Base-by-base conservation (phyloP, 2,329 filamentous ascomycete genomes). In the Fusarium penzigii region DNA sequence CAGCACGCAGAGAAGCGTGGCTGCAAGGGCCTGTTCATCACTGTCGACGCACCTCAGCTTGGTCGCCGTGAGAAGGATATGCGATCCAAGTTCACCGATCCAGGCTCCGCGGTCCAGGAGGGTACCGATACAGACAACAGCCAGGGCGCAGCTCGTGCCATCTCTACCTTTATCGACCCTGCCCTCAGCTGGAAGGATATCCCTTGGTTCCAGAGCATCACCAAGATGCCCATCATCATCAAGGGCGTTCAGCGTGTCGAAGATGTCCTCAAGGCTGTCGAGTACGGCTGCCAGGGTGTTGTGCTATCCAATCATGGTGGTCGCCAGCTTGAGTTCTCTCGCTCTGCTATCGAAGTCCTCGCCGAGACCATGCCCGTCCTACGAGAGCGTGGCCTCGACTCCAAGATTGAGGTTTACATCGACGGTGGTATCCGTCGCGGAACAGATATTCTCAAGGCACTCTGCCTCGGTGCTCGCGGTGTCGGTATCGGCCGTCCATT, bases 171-270 rank as follows among this genome's bases (percentile, higher is more conserved):
- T 73, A 99, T 99, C 75, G 94, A 99, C 78, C 94, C 94, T 2
- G 81, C 83, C n/a, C 81, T 99, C 11, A 89, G 84, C 68, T 99
- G 94, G 94, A 89, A 88, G 65, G 94, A 97, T 66, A 91, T 96
- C 43, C 83, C 93, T 2, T 99, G 92, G 92, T 96, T 99, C 77
- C 78, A 85, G 63, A 84, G 83, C 64, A 90, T 97, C 68, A 99
- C 94, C 29, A 85, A 85, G 58, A 96, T 97, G 87, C 94, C 94
- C 49, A 95, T 99, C 68, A 83, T 97, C 48, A 84, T 99, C 61
- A 99, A 99, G 81, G 94, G 94, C 51, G 89, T 99, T 11, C 94
- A 99, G 78, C 85, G 93, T 20, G 92, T 96, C 47, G 94, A 99
- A 70, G 94, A 99, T 69, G 94, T 96, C 3, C 80, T 97, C 57